These are phyloP conservation scores for Auriculariales sp. DNA, from an alignment of 768 basidiomycete species.

Conservation along the genomic window DNA sequence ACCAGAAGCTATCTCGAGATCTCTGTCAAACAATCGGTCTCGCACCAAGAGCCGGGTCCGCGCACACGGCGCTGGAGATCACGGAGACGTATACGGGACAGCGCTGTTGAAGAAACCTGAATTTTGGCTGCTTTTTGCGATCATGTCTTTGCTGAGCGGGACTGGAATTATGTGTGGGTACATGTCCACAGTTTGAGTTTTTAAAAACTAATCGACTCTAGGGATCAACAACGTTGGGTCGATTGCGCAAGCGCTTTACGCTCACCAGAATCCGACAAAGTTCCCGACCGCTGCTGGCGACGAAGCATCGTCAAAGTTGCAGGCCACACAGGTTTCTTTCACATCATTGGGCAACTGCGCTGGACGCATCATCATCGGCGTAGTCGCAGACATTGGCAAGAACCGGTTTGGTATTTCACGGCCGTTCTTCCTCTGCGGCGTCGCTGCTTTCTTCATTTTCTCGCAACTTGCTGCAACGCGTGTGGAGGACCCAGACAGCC, in stretches of 20 bases:
- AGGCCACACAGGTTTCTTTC: constrained; percentile 72
- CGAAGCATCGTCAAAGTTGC: constrained; percentile 58
- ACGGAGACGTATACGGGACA: constrained; percentile 36
- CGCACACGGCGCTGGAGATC: neutral
- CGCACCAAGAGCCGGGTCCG: neutral
- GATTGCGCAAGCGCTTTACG: constrained; percentile 54
- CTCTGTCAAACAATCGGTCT: neutral
- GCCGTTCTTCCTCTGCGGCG: constrained; percentile 53
- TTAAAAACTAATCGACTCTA: constrained; percentile 13
- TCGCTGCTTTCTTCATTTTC: constrained; percentile 50
- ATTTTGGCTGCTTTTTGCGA: constrained; percentile 48
- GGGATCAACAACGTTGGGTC: constrained; percentile 83
- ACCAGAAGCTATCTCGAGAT: neutral
- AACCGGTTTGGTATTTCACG: constrained; percentile 44
- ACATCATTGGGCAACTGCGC: constrained; percentile 70
- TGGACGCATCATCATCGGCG: constrained; percentile 63
- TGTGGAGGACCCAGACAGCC: constrained; percentile 34
- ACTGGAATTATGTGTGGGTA: constrained; percentile 62
- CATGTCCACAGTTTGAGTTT: neutral
- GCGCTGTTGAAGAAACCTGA: constrained; percentile 36
- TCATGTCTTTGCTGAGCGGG: constrained; percentile 47
- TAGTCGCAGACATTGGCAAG: constrained; percentile 54
- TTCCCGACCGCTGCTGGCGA: constrained; percentile 17
- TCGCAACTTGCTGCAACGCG: constrained; percentile 50
- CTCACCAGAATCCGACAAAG: constrained; percentile 43